A percentile compares a stretch with the other conserved stretches of the same genome.
Evolutionary conservation across 2,329 filamentous ascomycete genomes (phyloP).

Genomic region (Lachnellula hyalina): DNA sequence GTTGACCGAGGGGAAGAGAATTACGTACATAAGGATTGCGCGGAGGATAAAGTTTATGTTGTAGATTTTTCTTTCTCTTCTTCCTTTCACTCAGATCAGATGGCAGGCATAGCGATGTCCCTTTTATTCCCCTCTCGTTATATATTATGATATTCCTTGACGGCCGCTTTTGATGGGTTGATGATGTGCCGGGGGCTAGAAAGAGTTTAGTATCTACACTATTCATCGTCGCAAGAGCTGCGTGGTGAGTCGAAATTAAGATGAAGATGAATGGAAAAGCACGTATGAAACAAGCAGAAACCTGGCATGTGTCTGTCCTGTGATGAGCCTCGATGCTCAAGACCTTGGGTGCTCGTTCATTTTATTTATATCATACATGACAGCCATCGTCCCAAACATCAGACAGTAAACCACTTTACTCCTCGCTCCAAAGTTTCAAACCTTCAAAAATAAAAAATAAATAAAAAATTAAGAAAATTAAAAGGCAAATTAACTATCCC

Average conservation of each 20-base stretch:
- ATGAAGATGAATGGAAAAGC: neutral
- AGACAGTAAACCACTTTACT: neutral
- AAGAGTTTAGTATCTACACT: neutral
- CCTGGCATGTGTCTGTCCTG: neutral
- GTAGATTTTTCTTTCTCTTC: neutral
- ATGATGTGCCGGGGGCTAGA: neutral
- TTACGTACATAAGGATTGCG: neutral
- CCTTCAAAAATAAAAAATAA: neutral
- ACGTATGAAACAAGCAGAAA: neutral
- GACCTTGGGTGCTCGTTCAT: neutral
- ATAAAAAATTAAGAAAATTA: neutral
- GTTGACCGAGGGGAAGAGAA: neutral
- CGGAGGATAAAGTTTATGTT: neutral
- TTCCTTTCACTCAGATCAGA: neutral
- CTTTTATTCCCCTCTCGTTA: neutral
- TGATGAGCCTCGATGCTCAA: neutral
- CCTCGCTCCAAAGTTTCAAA: neutral
- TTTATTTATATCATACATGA: neutral
- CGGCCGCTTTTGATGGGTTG: neutral
- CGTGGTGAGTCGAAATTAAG: slow-evolving; percentile 2
- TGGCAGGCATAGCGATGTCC: neutral
- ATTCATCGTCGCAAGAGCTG: slow-evolving; percentile 9
- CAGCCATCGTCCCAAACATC: neutral
- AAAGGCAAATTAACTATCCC: neutral
- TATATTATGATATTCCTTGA: neutral